phyloP scores from a whole-genome alignment of 2,329 filamentous ascomycete species.

The Thielaviopsis populi region DNA sequence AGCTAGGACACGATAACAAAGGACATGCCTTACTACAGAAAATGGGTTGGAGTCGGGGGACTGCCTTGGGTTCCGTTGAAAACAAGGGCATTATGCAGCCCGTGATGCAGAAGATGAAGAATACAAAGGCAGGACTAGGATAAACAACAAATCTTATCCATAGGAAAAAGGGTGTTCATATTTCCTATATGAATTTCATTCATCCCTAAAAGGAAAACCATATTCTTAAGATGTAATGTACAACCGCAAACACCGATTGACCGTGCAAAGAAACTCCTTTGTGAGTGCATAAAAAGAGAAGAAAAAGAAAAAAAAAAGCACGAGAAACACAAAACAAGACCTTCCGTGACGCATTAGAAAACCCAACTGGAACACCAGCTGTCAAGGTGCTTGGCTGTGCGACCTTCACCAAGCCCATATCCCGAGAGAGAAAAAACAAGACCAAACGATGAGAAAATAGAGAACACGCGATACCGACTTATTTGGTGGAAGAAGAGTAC shows the following conservation, averaged over 20 bases:
- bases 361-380: constrained; percentile 31
- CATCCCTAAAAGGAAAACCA: constrained; percentile 36
- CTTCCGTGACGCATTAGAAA: constrained; percentile 64
- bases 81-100: constrained; percentile 84
- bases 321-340: constrained; percentile 33
- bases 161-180: constrained; percentile 1
- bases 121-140: constrained; percentile 70
- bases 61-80: constrained; percentile 61
- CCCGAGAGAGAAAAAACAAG: constrained; percentile 42
- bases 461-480: constrained; percentile 30
- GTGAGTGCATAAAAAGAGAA: constrained; percentile 31
- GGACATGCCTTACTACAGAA: constrained; percentile 83
- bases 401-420: constrained; percentile 40
- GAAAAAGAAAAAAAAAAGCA: constrained; percentile 12
- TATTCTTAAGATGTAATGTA: constrained; percentile 54
- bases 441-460: constrained; percentile 34
- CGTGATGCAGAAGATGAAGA: constrained; percentile 76
- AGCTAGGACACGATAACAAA: constrained; percentile 67
- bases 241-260: constrained; percentile 56
- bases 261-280: constrained; percentile 50
- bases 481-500: constrained; percentile 99
- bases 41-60: constrained; percentile 91
- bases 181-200: constrained; percentile 46
- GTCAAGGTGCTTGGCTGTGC: constrained; percentile 23
- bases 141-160: constrained; percentile 19